Evolutionary conservation across 2,329 filamentous ascomycete genomes (phyloP).

Genomic region (Hysterium pulicare): DNA sequence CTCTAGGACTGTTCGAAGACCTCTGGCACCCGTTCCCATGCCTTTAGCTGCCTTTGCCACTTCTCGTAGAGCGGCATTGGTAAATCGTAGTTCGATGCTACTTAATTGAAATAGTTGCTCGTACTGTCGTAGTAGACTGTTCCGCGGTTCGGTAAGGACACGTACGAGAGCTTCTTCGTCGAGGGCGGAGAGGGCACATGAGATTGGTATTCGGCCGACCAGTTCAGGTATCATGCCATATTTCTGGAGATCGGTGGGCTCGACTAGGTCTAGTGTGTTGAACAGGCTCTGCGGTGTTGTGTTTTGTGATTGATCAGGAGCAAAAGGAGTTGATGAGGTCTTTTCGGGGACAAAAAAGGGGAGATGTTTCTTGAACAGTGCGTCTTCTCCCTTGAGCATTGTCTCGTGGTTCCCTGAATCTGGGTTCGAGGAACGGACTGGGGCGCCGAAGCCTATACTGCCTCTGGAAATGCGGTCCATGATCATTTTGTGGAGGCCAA

Average conservation of each 20-base stretch:
- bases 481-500: slow-evolving; percentile 83
- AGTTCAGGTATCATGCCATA: slow-evolving; percentile 93
- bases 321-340: slow-evolving; percentile 15
- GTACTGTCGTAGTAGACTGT: slow-evolving; percentile 85
- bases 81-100: slow-evolving; percentile 74
- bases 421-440: slow-evolving; percentile 59
- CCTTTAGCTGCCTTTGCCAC: slow-evolving; percentile 68
- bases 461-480: slow-evolving; percentile 81
- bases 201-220: slow-evolving; percentile 91
- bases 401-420: slow-evolving; percentile 54
- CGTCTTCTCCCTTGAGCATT: slow-evolving; percentile 57
- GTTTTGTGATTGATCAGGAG: slow-evolving; percentile 12
- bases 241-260: slow-evolving; percentile 71
- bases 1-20: slow-evolving; percentile 48
- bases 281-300: slow-evolving; percentile 35
- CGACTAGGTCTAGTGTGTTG: slow-evolving; percentile 67
- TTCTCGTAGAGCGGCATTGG: slow-evolving; percentile 72
- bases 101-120: slow-evolving; percentile 81
- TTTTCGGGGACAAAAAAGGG: slow-evolving; percentile 50
- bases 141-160: slow-evolving; percentile 88
- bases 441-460: slow-evolving; percentile 87
- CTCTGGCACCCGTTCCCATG: slow-evolving; percentile 67
- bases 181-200: slow-evolving; percentile 78
- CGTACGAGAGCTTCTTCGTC: slow-evolving; percentile 67
- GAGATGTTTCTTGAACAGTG: slow-evolving; percentile 56